phyloP scores from a whole-genome alignment of 257 asterid species.

The Ocimum tenuiflorum region DNA sequence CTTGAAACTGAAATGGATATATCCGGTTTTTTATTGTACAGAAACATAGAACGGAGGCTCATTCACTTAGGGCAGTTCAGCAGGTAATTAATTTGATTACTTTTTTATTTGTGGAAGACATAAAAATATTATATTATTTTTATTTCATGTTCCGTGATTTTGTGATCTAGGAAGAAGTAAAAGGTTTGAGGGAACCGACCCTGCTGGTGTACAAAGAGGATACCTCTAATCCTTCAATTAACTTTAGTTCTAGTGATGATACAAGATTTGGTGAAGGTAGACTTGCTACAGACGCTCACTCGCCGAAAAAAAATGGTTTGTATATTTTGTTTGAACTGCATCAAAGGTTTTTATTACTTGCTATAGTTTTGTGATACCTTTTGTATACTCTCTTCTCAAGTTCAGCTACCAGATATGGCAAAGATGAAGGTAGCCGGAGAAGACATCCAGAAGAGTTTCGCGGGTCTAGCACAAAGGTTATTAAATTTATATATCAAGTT shows the following conservation, averaged over 20 bases:
- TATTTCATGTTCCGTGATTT: neutral
- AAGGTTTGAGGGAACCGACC: conserved; percentile 55
- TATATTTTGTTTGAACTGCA: conserved; percentile 17
- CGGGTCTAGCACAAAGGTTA: conserved; percentile 26
- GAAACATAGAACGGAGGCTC: conserved; percentile 70
- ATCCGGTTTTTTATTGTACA: conserved; percentile 31
- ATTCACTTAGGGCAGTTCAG: conserved; percentile 45
- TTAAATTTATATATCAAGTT: neutral
- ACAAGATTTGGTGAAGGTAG: conserved; percentile 30
- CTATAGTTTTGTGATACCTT: conserved; percentile 12
- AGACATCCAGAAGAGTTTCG: too few species aligned
- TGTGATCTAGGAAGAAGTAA: conserved; percentile 45
- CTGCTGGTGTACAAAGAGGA: conserved; percentile 60
- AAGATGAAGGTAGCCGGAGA: too few species aligned
- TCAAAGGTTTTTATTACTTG: neutral
- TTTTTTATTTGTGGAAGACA: neutral
- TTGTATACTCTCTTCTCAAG: conserved; percentile 14
- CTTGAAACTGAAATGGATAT: conserved; percentile 2
- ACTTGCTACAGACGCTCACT: conserved; percentile 14
- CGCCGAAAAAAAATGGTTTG: conserved; percentile 46
- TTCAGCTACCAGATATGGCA: too few species aligned
- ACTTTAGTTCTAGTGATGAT: conserved; percentile 25
- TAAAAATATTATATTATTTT: neutral
- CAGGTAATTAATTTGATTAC: conserved; percentile 41
- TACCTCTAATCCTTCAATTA: conserved; percentile 32